Evolutionary conservation across 2,329 filamentous ascomycete species (phyloP).

Genomic region (Penicillium polonicum): DNA sequence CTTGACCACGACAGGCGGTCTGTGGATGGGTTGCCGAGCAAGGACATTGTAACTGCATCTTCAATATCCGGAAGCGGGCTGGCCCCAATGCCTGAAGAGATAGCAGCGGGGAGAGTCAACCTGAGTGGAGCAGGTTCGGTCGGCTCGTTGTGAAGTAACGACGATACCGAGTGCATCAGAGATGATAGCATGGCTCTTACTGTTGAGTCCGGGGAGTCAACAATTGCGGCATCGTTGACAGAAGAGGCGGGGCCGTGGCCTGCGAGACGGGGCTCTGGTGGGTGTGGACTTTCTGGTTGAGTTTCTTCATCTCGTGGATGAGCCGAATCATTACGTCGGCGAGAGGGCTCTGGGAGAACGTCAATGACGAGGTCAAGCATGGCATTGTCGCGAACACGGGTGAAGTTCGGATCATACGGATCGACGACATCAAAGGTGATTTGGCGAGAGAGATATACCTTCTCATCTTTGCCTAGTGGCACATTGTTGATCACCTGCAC

Average conservation of each 20-base stretch:
- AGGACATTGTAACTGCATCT: constrained; percentile 48
- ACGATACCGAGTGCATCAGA: constrained; percentile 52
- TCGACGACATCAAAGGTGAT: constrained; percentile 67
- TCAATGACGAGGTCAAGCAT: constrained; percentile 74
- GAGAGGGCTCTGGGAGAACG: constrained; percentile 39
- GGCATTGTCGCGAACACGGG: constrained; percentile 69
- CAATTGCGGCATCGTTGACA: constrained; percentile 26
- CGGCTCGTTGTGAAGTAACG: constrained; percentile 47
- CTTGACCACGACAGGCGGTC: constrained; percentile 63
- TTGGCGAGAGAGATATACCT: constrained; percentile 74
- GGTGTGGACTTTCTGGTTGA: constrained; percentile 23
- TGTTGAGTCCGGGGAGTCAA: constrained; percentile 34
- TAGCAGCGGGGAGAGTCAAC: constrained; percentile 48
- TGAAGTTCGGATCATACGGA: constrained; percentile 76
- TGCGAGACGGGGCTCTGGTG: constrained; percentile 15
- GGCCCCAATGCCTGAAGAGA: constrained; percentile 55
- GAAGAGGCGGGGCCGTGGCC: constrained; percentile 22
- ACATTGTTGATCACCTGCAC: constrained; percentile 80
- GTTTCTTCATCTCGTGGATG: constrained; percentile 26
- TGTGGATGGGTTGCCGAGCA: constrained; percentile 42
- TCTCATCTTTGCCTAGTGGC: constrained; percentile 81
- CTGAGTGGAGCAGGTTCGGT: constrained; percentile 36
- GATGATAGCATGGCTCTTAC: constrained; percentile 47
- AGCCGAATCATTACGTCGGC: constrained; percentile 36
- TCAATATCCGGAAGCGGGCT: constrained; percentile 67